Conservation (phyloP, 1,139 yeast genomes). For the Yamadazyma siamensis region DNA sequence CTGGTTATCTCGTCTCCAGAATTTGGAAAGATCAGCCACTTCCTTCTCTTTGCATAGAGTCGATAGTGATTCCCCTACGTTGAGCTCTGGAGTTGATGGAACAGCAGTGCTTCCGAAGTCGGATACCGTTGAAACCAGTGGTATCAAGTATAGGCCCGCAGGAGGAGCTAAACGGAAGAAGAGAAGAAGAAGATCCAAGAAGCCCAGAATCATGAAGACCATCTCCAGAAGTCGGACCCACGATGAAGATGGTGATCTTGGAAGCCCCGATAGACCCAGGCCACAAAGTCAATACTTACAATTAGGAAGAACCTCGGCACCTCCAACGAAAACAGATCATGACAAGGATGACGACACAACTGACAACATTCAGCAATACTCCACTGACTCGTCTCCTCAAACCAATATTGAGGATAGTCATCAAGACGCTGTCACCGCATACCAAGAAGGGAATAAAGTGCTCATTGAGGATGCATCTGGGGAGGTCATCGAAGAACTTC, state of each 20-base stretch:
- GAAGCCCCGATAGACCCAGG: slow-evolving; percentile 27
- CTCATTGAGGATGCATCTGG: slow-evolving; percentile 82
- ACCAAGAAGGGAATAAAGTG: slow-evolving; percentile 65
- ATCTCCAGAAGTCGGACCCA: slow-evolving; percentile 25
- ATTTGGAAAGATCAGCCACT: slow-evolving; percentile 66
- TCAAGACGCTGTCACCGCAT: slow-evolving; percentile 44
- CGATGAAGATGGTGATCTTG: slow-evolving; percentile 13
- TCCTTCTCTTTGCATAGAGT: slow-evolving; percentile 79
- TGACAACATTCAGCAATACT: slow-evolving; percentile 10
- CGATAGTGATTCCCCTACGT: slow-evolving; percentile 51
- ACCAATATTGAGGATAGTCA: slow-evolving; percentile 6
- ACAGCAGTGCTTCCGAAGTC: slow-evolving; percentile 16
- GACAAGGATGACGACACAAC: slow-evolving; percentile 3
- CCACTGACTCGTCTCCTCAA: slow-evolving; percentile 6
- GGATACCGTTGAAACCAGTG: slow-evolving; percentile 58
- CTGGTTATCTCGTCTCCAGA: slow-evolving; percentile 88
- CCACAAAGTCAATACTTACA: slow-evolving; percentile 44
- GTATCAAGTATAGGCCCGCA: slow-evolving; percentile 70
- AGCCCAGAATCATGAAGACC: slow-evolving; percentile 27
- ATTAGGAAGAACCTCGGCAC: slow-evolving; percentile 31
- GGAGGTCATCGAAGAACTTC: slow-evolving; percentile 56
- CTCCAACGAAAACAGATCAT: slow-evolving; percentile 1
- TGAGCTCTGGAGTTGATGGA: slow-evolving; percentile 9
- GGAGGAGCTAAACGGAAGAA: slow-evolving; percentile 66
- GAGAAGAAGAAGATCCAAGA: slow-evolving; percentile 35